Evolutionary conservation across 371 early-diverging fungal species (phyloP).

Genomic region (Saksenaea oblongispora): DNA sequence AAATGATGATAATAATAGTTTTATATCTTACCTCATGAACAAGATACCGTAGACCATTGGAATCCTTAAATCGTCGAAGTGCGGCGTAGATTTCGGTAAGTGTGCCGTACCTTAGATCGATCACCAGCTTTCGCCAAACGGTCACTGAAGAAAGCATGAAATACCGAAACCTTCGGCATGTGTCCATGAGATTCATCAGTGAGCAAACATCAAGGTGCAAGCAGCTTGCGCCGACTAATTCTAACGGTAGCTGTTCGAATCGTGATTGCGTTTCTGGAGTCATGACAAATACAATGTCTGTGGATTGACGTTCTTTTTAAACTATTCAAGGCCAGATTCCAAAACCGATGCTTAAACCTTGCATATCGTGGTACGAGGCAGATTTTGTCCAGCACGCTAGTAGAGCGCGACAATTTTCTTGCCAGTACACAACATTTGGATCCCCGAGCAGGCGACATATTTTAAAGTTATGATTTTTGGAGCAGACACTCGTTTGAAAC

Average conservation of each 20-base stretch:
- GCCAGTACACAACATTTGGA: too few species aligned
- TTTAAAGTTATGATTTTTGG: too few species aligned
- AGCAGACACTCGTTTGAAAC: too few species aligned
- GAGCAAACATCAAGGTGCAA: constrained; percentile 34
- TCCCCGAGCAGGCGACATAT: too few species aligned
- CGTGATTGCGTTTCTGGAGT: background rate
- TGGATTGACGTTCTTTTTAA: too few species aligned
- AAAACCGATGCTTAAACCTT: too few species aligned
- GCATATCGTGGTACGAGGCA: too few species aligned
- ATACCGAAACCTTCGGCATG: constrained; percentile 35
- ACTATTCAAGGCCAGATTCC: too few species aligned
- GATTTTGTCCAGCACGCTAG: too few species aligned
- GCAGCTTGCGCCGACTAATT: background rate
- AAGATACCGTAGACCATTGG: constrained; percentile 27
- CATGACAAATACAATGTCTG: background rate
- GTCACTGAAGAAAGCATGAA: constrained; percentile 24
- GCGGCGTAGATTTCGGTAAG: constrained; percentile 37
- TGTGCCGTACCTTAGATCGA: constrained; percentile 30
- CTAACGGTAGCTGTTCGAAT: background rate
- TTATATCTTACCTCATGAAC: constrained; percentile 31
- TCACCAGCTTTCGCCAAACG: constrained; percentile 37
- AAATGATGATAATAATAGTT: background rate
- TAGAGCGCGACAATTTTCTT: too few species aligned
- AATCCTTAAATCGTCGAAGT: constrained; percentile 39
- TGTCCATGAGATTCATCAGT: constrained; percentile 39